A percentile compares a stretch with the other conserved stretches of the same genome.
Conservation (phyloP, 768 basidiomycete species). For the Phylloporus sp. region DNA sequence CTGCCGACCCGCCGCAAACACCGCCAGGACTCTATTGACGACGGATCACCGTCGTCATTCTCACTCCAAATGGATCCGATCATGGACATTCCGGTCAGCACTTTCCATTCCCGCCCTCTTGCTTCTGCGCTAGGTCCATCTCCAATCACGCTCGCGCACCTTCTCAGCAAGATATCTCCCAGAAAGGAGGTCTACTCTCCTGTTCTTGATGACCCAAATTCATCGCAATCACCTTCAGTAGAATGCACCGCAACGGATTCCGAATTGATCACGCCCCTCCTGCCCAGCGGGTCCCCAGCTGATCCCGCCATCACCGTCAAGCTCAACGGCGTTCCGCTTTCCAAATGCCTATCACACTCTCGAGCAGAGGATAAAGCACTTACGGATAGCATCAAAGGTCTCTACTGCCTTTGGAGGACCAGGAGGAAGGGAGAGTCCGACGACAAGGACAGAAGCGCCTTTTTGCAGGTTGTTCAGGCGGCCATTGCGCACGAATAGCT, state of each 20-base stretch:
- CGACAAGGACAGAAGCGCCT: slow-evolving; percentile 24
- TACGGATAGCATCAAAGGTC: slow-evolving; percentile 46
- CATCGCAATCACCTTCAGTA: slow-evolving; percentile 7
- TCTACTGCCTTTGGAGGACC: slow-evolving; percentile 58
- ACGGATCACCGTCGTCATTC: not conserved
- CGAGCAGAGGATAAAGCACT: slow-evolving; percentile 38
- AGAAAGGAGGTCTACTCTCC: slow-evolving; percentile 16
- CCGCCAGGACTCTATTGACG: slow-evolving; percentile 8
- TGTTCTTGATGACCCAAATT: slow-evolving; percentile 5
- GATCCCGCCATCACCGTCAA: slow-evolving; percentile 14
- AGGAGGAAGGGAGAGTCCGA: slow-evolving; percentile 24
- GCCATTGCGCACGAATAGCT: slow-evolving; percentile 22
- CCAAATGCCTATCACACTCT: not conserved
- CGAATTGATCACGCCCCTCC: slow-evolving; percentile 22
- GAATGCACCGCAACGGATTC: slow-evolving; percentile 20
- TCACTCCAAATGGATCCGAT: slow-evolving; percentile 6
- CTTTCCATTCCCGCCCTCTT: slow-evolving; percentile 15
- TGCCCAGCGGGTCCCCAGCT: slow-evolving; percentile 7
- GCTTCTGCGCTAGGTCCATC: slow-evolving; percentile 19
- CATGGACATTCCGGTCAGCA: slow-evolving; percentile 14
- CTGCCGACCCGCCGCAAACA: slow-evolving; percentile 29
- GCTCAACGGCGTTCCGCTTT: slow-evolving; percentile 9
- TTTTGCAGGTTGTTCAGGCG: slow-evolving; percentile 33
- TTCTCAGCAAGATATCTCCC: slow-evolving; percentile 26
- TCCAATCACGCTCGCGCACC: slow-evolving; percentile 20